Evolutionary conservation across 768 basidiomycete species (phyloP), one percentile per base, ranked within the genome.

Genomic region (Mycena olivaceomarginata): DNA sequence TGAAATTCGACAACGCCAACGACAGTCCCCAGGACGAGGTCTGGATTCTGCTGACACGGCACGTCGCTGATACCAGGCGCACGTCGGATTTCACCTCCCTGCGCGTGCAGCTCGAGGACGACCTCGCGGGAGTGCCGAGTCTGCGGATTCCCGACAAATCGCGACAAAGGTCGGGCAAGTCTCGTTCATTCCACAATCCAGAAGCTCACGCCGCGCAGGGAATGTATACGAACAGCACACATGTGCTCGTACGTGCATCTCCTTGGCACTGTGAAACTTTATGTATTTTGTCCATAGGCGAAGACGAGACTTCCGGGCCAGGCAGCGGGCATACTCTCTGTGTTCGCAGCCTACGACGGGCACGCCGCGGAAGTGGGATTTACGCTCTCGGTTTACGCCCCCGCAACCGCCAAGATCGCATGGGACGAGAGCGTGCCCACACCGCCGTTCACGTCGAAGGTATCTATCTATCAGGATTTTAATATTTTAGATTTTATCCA

Each of bases 41-140:
- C 8, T 98, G 95, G 96, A 80, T 98, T 10, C 89, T 97, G 2
- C 89, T 99, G 2, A 94, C 94, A 0, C 91, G 96, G 40, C 98
- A 99, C 83, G 83, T 94, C 10, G 83, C 84, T 0, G 88, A 93
- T 77, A 94, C 92, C n/a, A 89, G 86, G 62, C 87, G 90, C 53
- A 89, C 86, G 7, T 85, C 89, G 1, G 94, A 96, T 76, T 97
- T 93, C 82, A 93, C 96, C 64, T 91, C 95, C 9, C 81, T 97
- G 31, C 88, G 87, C 62, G 88, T 88, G 4, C 86, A 90, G 75
- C 87, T 88, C 73, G 92, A 93, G 70, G 90, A 90, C 51, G 83
- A 86, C 16, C 40, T 82, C 22, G 69, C 79, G 16, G 80, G 79
- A 64, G 83, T 22, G 82, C 84, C 76, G 78, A 73, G 76, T 48